These are phyloP conservation scores for Xerocomellus intermedius DNA, from an alignment of 768 basidiomycete genomes.

Conservation along the genomic window DNA sequence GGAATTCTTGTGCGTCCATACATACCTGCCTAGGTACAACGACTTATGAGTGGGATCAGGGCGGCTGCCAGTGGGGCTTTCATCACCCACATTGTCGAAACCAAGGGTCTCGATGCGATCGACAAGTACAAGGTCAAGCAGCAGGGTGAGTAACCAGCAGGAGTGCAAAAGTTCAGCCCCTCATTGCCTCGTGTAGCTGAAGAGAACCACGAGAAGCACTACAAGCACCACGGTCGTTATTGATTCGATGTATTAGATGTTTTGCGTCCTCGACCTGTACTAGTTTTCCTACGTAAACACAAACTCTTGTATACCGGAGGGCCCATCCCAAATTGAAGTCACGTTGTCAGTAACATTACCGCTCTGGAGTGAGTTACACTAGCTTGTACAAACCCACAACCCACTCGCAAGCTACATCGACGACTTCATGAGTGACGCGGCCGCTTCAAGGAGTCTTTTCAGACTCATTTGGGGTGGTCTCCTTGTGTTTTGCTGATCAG, in stretches of 20 bases:
- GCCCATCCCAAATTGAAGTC: not conserved
- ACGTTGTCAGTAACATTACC: not conserved
- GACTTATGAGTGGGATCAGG: conserved; percentile 26
- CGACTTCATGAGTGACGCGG: too few relatives aligned
- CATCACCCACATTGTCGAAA: conserved; percentile 54
- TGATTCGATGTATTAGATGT: not conserved
- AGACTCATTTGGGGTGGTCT: too few relatives aligned
- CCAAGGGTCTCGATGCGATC: conserved; percentile 53
- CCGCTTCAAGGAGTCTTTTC: too few relatives aligned
- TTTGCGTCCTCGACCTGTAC: not conserved
- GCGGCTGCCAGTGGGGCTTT: conserved; percentile 57
- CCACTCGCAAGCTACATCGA: not conserved
- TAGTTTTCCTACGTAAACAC: not conserved
- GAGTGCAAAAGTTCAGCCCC: not conserved
- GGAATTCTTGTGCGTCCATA: conserved; percentile 42
- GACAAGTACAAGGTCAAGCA: conserved; percentile 44
- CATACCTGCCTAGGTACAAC: not conserved
- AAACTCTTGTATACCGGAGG: conserved; percentile 7
- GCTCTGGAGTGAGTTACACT: not conserved
- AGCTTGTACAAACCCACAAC: not conserved
- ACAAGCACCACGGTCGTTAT: not conserved
- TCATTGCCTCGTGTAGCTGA: conserved; percentile 14
- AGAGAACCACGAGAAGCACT: not conserved
- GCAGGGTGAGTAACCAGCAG: conserved; percentile 24
- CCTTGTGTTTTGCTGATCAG: too few relatives aligned